Evolutionary conservation across 257 asterid species (phyloP), one percentile per base, ranked within the genome.

Genomic region (Leonotis leonurus): DNA sequence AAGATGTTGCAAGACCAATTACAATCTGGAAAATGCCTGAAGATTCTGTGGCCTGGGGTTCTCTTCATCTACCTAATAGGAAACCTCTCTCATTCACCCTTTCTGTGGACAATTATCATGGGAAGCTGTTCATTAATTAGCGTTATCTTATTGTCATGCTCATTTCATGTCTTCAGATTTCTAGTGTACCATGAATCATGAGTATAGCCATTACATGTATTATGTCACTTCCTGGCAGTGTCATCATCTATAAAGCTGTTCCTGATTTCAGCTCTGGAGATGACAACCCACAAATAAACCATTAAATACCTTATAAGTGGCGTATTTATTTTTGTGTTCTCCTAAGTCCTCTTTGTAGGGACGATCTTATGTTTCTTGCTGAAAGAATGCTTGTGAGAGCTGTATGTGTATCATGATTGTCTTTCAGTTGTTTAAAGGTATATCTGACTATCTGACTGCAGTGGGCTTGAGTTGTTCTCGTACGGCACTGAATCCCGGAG

Each of bases 381-480:
- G 49, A 69, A 56, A 68, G 62, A 27, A 65, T 58, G 62, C 22
- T 35, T 56, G 12, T 56, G 58, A 56, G 60, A 43, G 27, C 49
- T 17, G 8, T 65, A 32, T 54, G 18, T 32, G 26, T 46, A 3
- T 70, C 13, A 37, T 53, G 39, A 13, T 8, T 32, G 64, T n/a
- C n/a, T 62, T 35, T 46, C 45, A 44, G 46, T 52, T 67, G 35
- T 50, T 77, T 78, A 46, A 81, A 62, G 24, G 41, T 35, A 25
- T 68, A 44, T 64, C 46, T 74, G n/a, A n/a, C n/a, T n/a, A n/a
- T n/a, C n/a, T n/a, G 60, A 33, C 63, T 79, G 71, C 97, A 92
- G 99, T 44, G 97, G 96, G 52, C 80, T 92, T 80, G 99, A 85
- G 46, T 85, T 89, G 37, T 75, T 78, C 70, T 67, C 87, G 17